Conservation (phyloP, 371 early-diverging fungal genomes). For the Rhizopus sp. region DNA sequence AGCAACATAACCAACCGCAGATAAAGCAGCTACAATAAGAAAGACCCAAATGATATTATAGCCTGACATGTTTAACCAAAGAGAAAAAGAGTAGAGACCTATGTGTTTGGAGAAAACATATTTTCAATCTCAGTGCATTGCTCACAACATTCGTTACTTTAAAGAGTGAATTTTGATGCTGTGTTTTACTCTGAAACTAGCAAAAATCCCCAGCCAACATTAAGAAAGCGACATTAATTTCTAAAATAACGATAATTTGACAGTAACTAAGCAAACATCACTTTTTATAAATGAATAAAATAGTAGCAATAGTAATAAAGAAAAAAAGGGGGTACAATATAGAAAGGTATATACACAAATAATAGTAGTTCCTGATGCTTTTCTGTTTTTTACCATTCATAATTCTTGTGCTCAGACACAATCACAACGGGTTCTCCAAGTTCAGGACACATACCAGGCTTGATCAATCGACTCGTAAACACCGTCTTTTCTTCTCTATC, state of each 20-base stretch:
- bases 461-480: constrained; percentile 24
- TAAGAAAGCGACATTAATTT: no score
- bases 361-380: neutral
- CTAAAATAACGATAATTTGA: no score
- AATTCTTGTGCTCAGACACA: constrained; percentile 24
- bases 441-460: constrained; percentile 25
- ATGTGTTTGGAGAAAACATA: neutral
- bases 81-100: neutral
- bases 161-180: no score
- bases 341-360: constrained; percentile 7
- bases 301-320: neutral
- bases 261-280: no score
- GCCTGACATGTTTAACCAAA: constrained; percentile 47
- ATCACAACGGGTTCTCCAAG: constrained; percentile 25
- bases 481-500: constrained; percentile 19
- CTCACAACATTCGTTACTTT: no score
- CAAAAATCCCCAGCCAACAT: no score
- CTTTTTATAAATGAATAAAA: neutral
- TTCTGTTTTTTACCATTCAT: constrained; percentile 22
- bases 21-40: constrained; percentile 40
- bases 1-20: constrained; percentile 51
- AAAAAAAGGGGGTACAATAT: neutral
- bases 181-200: no score
- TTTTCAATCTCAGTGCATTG: no score
- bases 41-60: constrained; percentile 59